Conservation (phyloP, 1,284 basidiomycete genomes). For the Pseudozyma hubeiensis region DNA sequence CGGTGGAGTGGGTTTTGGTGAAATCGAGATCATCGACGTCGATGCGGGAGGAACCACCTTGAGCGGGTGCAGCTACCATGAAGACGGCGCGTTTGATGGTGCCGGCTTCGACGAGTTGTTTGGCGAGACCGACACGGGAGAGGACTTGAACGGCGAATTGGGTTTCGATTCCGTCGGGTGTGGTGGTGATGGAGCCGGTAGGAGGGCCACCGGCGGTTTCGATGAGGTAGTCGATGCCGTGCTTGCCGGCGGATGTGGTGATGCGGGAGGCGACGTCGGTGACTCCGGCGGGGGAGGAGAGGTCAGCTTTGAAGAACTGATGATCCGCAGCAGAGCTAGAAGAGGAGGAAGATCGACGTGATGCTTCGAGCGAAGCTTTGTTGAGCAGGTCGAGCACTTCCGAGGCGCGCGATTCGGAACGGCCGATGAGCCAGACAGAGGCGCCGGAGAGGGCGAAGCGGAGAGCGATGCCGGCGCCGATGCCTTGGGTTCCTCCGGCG, state of each 20-base stretch:
- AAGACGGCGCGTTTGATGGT: slow-evolving; percentile 64
- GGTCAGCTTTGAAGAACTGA: slow-evolving; percentile 68
- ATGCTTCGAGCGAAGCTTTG: slow-evolving; percentile 44
- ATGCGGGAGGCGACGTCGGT: slow-evolving; percentile 55
- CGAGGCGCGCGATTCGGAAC: slow-evolving; percentile 60
- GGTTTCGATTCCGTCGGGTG: slow-evolving; percentile 47
- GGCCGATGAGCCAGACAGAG: slow-evolving; percentile 68
- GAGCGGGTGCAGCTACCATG: slow-evolving; percentile 64
- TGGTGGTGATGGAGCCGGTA: slow-evolving; percentile 23
- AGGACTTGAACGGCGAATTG: slow-evolving; percentile 69
- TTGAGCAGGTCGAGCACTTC: slow-evolving; percentile 62
- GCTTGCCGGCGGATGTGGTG: slow-evolving; percentile 39
- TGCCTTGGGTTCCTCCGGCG: slow-evolving; percentile 60
- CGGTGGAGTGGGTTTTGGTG: slow-evolving; percentile 36
- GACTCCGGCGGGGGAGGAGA: slow-evolving; percentile 60
- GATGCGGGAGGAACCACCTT: slow-evolving; percentile 36
- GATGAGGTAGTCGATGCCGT: slow-evolving; percentile 68
- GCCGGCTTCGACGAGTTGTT: slow-evolving; percentile 61
- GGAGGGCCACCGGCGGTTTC: slow-evolving; percentile 66
- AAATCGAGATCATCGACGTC: slow-evolving; percentile 65
- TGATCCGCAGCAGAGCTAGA: slow-evolving; percentile 8
- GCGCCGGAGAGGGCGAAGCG: slow-evolving; percentile 65
- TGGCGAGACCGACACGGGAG: slow-evolving; percentile 67
- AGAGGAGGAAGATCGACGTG: slow-evolving; percentile 14
- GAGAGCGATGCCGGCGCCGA: slow-evolving; percentile 60